Evolutionary conservation across 164 flowering plant genomes (phyloP), one percentile per base, ranked within the genome.

Genomic region (Magnolia changhungtana): DNA sequence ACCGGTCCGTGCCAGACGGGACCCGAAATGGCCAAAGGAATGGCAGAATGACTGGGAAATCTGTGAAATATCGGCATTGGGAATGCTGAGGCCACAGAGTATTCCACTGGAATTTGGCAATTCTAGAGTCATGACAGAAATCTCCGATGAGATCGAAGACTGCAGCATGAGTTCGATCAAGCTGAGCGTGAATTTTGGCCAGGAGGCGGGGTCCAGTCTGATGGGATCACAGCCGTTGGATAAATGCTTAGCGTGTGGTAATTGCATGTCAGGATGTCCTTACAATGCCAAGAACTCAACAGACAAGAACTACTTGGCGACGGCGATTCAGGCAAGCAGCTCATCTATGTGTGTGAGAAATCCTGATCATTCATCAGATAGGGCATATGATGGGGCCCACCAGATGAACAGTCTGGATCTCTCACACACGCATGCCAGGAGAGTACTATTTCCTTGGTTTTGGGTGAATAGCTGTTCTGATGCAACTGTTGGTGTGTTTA

Each of bases 181-280:
- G 74, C 72, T 89, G 27, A 85, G 86, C 59, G 74, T 88, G 20
- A 89, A 88, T 66, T 88, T 89, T 45, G 83, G 80, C 23, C 20
- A 64, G 21, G 83, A 86, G 75, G 82, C 72, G 61, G 67, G 77
- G 1, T 29, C 72, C 4, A 68, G 63, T 78, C 72, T 79, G 24
- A 37, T 0, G 50, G 78, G 77, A 77, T 72, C 74, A 50, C 77
- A 71, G 64, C 63, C 70, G 27, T 74, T 70, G 71, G 83, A 78
- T 18, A 83, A 76, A 69, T 89, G 92, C 80, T 72, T 87, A 71
- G 92, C 88, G 4, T 89, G 92, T 80, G 92, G 90, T 73, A 89
- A 89, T 80, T 88, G 90, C 72, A 79, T 89, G 63, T 50, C 92
- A 23, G 92, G 92, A 21, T 89, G 92, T 77, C 90, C 92, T 75